Conservation (phyloP, 108 stramenopile genomes). For the Aureococcus anophagefferens region DNA sequence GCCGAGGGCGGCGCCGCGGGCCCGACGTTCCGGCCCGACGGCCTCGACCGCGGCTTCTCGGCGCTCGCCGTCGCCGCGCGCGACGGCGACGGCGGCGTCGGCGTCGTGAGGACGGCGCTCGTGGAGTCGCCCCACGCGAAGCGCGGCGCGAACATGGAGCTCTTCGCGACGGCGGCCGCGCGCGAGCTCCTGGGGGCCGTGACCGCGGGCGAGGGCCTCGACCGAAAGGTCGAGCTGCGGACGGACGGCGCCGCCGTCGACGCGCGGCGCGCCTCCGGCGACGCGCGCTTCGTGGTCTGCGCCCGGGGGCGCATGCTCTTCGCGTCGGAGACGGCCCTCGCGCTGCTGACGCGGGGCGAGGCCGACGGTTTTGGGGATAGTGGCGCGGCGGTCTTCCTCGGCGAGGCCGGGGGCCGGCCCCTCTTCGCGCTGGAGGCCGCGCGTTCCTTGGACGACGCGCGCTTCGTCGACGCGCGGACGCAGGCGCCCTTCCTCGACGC, state of each 20-base stretch:
- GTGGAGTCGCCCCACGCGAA: conserved; percentile 34
- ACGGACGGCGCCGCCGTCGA: neutral
- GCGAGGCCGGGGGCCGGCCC: neutral
- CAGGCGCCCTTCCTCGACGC: conserved; percentile 18
- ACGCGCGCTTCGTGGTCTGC: neutral
- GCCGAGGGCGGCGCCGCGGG: conserved; percentile 70
- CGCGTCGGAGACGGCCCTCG: neutral
- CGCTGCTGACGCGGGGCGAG: neutral
- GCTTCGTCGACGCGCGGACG: conserved; percentile 56
- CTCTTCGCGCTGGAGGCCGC: neutral
- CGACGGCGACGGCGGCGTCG: conserved; percentile 16
- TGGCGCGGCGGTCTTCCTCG: neutral
- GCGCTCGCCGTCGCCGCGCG: conserved; percentile 55
- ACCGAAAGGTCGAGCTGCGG: neutral
- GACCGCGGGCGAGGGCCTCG: neutral
- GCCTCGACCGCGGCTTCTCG: conserved; percentile 55
- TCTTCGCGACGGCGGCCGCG: conserved; percentile 67
- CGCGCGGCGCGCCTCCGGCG: no score
- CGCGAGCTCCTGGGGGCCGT: conserved; percentile 6
- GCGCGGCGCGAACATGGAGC: conserved; percentile 61
- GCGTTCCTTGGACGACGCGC: neutral
- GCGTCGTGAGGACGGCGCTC: conserved; percentile 21
- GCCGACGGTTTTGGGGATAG: neutral
- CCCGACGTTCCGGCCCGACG: conserved; percentile 63
- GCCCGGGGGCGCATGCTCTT: neutral